phyloP scores from a whole-genome alignment of 73 alveolate species.

The Paramecium biaurelia region DNA sequence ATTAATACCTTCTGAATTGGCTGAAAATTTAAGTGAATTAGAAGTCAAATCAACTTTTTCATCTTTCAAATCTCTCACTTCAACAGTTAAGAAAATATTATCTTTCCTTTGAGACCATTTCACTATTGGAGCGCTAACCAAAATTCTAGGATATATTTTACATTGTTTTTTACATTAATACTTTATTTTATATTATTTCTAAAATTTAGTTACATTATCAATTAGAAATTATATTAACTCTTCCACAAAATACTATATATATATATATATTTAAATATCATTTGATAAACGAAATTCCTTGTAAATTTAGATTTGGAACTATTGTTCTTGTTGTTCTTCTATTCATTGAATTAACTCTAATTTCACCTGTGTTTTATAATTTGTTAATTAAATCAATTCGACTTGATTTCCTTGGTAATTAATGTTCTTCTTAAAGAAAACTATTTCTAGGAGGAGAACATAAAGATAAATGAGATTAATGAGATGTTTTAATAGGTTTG shows the following conservation, averaged over 20 bases:
- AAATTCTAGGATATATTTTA: not conserved
- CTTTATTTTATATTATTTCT: not conserved
- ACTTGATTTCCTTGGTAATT: not conserved
- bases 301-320: not conserved
- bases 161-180: not conserved
- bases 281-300: not conserved
- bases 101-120: constrained; percentile 94
- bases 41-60: constrained; percentile 79
- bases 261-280: not conserved
- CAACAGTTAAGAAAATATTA: constrained; percentile 82
- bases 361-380: not conserved
- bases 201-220: no score
- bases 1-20: constrained; percentile 64
- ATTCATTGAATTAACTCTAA: not conserved
- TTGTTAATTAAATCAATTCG: not conserved
- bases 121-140: constrained; percentile 71
- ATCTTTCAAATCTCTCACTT: constrained; percentile 77
- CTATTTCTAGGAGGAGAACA: not conserved
- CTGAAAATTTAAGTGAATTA: constrained; percentile 61
- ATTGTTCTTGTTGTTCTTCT: not conserved
- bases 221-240: no score
- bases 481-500: not conserved
- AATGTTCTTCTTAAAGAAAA: not conserved
- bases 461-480: not conserved
- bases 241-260: no score